Percentiles rank a stretch among this genome's conserved stretches.
phyloP scores from a whole-genome alignment of 2,329 filamentous ascomycete genomes.

The Ophiostoma sp. region DNA sequence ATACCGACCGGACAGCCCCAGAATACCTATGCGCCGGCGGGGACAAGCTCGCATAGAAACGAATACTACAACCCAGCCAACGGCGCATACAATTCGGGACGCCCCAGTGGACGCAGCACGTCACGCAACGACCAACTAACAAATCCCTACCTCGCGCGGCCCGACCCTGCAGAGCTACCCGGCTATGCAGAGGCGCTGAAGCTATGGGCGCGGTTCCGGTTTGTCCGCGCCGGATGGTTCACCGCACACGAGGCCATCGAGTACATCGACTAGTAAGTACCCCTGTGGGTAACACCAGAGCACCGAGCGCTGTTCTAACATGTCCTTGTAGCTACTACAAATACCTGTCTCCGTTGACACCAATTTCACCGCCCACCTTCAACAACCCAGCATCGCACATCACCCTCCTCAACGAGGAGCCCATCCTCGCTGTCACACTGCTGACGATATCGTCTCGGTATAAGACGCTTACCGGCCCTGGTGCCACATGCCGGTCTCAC shows the following conservation, averaged over 20 bases:
- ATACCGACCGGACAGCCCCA: neutral
- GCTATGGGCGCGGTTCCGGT: constrained; percentile 88
- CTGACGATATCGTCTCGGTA: constrained; percentile 89
- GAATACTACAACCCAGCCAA: constrained; percentile 11
- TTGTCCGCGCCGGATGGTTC: constrained; percentile 96
- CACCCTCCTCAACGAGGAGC: constrained; percentile 80
- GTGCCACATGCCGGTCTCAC: constrained; percentile 75
- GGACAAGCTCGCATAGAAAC: neutral
- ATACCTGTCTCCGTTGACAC: constrained; percentile 84
- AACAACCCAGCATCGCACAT: constrained; percentile 73
- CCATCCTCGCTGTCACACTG: constrained; percentile 85
- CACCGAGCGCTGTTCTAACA: neutral
- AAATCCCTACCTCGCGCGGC: constrained; percentile 39
- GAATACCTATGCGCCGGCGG: constrained; percentile 10
- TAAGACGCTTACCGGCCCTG: constrained; percentile 70
- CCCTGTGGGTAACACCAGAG: neutral
- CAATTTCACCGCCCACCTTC: constrained; percentile 88
- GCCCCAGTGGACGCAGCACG: constrained; percentile 24
- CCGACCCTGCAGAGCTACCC: constrained; percentile 40
- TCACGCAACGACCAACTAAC: constrained; percentile 36
- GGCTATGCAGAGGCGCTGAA: constrained; percentile 66
- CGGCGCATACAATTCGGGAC: constrained; percentile 24
- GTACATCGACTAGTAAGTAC: constrained; percentile 80
- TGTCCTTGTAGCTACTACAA: constrained; percentile 68
- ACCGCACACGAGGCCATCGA: constrained; percentile 87